Percentiles rank a stretch among this genome's conserved stretches.
Conservation (phyloP, 108 stramenopile species). For the Skeletonema costatum region DNA sequence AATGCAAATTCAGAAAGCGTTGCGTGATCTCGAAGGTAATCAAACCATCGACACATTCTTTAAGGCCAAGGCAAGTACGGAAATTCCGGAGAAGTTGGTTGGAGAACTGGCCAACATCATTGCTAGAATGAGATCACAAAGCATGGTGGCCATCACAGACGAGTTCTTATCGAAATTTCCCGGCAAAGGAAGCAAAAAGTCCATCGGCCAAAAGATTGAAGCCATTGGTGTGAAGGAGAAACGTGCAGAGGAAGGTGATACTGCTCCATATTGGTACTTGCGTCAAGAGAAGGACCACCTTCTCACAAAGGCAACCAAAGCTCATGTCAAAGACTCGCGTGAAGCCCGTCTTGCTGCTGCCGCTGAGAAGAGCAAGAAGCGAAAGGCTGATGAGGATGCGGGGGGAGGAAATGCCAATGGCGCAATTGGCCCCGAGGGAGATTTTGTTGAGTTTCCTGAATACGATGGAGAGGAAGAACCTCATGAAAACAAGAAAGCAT, state of each 20-base stretch:
- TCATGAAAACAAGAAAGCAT: constrained; percentile 75
- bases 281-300: constrained; percentile 17
- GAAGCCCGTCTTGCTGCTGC: constrained; percentile 18
- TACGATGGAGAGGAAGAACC: constrained; percentile 79
- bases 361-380: constrained; percentile 16
- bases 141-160: constrained; percentile 30
- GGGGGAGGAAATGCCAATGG: constrained; percentile 33
- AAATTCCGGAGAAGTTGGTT: constrained; percentile 32
- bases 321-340: constrained; percentile 18
- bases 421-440: constrained; percentile 69
- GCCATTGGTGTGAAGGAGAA: constrained; percentile 47
- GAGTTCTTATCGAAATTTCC: constrained; percentile 19
- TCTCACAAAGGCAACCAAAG: constrained; percentile 27
- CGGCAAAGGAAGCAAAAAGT: constrained; percentile 26
- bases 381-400: constrained; percentile 27
- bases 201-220: constrained; percentile 35
- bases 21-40: constrained; percentile 56
- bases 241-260: constrained; percentile 43
- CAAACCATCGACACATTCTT: constrained; percentile 33
- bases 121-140: constrained; percentile 21
- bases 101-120: constrained; percentile 40
- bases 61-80: constrained; percentile 1
- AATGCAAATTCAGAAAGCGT: constrained; percentile 62
- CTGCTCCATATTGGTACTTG: constrained; percentile 34
- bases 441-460: constrained; percentile 74